Base-by-base conservation (phyloP, 2,329 filamentous ascomycete species). In the Myrmaecium sp. region DNA sequence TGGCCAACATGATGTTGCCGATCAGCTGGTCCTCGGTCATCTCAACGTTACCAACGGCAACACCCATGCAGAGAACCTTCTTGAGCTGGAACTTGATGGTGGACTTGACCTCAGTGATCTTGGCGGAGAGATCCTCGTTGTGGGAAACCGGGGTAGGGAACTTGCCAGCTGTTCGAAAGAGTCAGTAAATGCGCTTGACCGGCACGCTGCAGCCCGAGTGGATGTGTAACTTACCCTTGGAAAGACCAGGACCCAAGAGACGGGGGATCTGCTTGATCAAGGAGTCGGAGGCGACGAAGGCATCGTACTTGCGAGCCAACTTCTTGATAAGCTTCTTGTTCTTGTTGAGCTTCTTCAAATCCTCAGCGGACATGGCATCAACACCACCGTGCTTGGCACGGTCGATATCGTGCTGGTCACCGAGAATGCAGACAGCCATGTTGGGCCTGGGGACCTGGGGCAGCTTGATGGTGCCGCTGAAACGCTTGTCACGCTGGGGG, bases 311-410 rank as follows among this genome's bases (percentile, higher is more conserved):
- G 75, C 84, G 83, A 40, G 89, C 89, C 44, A 98, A 80, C 79
- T 98, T 98, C 83, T 98, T 98, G 77, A 98, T 94, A 54, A 95
- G 77, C 79, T 98, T 98, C 81, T 98, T 95, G 82, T 98, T 98
- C 82, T 98, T 98, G 79, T 98, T 98, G 47, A 98, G 82, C 79
- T 98, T 98, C 81, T 98, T 98, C 66, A 98, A 67, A 64, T 98
- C 89, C 53, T 98, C 89, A 43, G 81, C 64, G 53, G 81, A 92
- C 89, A 95, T 95, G 66, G 86, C 83, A 57, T 98, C 89, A 47
- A 95, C 74, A 60, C 83, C 86, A 54, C 83, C 80, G 72, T 98
- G 89, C 77, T 98, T 98, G 57, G 89, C 86, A 73, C 89, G 84
- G 62, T 98, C 89, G 57, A 98, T 91, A 73, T 98, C 89, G 72